Conservation (phyloP, 2,329 filamentous ascomycete genomes). For the Bipolaris sorokiniana region DNA sequence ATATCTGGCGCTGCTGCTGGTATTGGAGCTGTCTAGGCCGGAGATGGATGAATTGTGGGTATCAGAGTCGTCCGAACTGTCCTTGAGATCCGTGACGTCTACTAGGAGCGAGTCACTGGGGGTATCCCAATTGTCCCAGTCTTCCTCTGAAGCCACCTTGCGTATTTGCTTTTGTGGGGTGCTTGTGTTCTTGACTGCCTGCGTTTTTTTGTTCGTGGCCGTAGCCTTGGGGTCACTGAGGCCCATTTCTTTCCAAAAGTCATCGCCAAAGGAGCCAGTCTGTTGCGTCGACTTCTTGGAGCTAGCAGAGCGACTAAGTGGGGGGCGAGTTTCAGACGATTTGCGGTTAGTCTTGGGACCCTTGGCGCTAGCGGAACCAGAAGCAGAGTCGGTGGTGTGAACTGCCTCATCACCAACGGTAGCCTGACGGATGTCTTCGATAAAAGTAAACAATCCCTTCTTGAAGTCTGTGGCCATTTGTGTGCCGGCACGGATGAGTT, state of each 20-base stretch:
- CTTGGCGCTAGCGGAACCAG: constrained; percentile 38
- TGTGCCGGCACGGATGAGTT: constrained; percentile 59
- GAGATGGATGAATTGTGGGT: constrained; percentile 54
- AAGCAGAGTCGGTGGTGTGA: constrained; percentile 43
- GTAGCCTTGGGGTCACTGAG: constrained; percentile 48
- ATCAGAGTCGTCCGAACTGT: constrained; percentile 58
- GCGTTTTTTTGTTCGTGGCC: constrained; percentile 48
- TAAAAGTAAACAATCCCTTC: constrained; percentile 89
- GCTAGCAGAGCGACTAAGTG: constrained; percentile 40
- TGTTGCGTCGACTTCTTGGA: constrained; percentile 41
- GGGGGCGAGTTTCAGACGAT: constrained; percentile 38
- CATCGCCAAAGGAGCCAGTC: constrained; percentile 47
- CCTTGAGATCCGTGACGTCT: constrained; percentile 46
- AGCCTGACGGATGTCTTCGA: constrained; percentile 93
- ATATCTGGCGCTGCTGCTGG: constrained; percentile 62
- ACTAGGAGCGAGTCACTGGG: constrained; percentile 44
- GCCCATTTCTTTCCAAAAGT: constrained; percentile 54
- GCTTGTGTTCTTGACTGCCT: constrained; percentile 44
- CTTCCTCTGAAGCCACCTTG: constrained; percentile 54
- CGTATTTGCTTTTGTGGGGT: constrained; percentile 48
- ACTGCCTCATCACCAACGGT: constrained; percentile 93
- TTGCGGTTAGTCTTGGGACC: constrained; percentile 37
- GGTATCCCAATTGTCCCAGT: constrained; percentile 65
- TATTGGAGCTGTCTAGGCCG: constrained; percentile 57
- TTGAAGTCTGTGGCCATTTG: constrained; percentile 89